These are phyloP conservation scores for Paracorniculantispora psalliotae DNA, from an alignment of 2,329 filamentous ascomycete species.

Conservation along the genomic window DNA sequence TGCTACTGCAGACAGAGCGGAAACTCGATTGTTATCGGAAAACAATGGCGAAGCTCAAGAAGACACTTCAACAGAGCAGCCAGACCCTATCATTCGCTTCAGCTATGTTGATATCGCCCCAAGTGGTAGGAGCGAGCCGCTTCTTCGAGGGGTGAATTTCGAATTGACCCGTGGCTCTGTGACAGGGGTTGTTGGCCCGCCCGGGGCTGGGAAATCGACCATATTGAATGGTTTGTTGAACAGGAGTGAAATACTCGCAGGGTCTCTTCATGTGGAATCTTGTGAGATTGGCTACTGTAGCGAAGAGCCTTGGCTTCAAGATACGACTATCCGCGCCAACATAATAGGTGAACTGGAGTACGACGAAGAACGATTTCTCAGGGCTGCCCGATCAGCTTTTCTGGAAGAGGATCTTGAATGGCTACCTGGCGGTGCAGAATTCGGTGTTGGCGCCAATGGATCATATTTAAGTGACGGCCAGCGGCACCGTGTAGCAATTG, in stretches of 20 bases:
- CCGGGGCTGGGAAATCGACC: not conserved
- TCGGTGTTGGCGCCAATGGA: not conserved
- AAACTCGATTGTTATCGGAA: too few species aligned
- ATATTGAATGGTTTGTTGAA: not conserved
- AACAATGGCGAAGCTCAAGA: too few species aligned
- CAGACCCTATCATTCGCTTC: too few species aligned
- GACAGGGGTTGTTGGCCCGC: not conserved
- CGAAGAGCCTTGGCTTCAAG: not conserved
- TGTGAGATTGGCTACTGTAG: not conserved
- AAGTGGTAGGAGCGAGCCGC: too few species aligned
- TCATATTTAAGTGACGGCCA: slow-evolving; percentile 4
- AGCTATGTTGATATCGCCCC: too few species aligned
- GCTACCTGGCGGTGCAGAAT: not conserved
- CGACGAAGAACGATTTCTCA: not conserved
- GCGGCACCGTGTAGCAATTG: slow-evolving; percentile 4
- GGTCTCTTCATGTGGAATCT: not conserved
- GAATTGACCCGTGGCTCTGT: not conserved
- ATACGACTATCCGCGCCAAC: not conserved
- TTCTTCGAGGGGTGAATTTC: not conserved
- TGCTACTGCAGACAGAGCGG: too few species aligned
- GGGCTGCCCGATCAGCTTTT: not conserved
- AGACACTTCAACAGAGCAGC: too few species aligned
- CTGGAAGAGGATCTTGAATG: not conserved
- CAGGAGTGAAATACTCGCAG: not conserved
- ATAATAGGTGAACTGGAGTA: not conserved